Conservation (phyloP, 1,284 basidiomycete species). For the Cutaneotrichosporon cutaneum region DNA sequence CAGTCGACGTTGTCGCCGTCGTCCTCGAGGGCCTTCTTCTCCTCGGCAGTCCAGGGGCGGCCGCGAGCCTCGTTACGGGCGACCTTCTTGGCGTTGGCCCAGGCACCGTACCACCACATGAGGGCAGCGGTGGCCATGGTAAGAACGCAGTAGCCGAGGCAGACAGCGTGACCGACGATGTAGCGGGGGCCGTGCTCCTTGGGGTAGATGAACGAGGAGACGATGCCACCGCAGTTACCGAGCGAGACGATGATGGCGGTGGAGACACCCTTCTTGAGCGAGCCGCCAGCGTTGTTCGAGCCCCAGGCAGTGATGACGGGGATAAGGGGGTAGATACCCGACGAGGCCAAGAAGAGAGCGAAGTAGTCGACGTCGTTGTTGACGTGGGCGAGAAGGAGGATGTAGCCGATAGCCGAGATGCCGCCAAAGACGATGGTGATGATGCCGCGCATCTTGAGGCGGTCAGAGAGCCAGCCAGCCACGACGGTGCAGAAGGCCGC, state of each 20-base stretch:
- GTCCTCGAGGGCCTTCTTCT: slow-evolving; percentile 37
- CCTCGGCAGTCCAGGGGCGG: slow-evolving; percentile 38
- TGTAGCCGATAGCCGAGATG: slow-evolving; percentile 37
- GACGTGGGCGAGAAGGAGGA: slow-evolving; percentile 34
- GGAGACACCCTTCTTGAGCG: slow-evolving; percentile 59
- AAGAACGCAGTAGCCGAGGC: slow-evolving; percentile 35
- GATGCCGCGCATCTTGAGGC: slow-evolving; percentile 40
- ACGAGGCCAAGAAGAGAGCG: slow-evolving; percentile 59
- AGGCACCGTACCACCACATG: slow-evolving; percentile 31
- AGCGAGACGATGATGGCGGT: slow-evolving; percentile 61
- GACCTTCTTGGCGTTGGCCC: slow-evolving; percentile 32
- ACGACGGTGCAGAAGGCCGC: slow-evolving; percentile 44
- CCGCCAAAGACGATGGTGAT: slow-evolving; percentile 45
- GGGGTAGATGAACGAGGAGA: slow-evolving; percentile 56
- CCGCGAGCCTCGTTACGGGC: slow-evolving; percentile 32
- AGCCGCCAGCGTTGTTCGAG: slow-evolving; percentile 61
- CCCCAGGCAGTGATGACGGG: slow-evolving; percentile 61
- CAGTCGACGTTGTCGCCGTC: slow-evolving; percentile 41
- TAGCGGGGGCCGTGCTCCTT: slow-evolving; percentile 30
- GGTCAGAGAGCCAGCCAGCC: slow-evolving; percentile 47
- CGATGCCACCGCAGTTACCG: slow-evolving; percentile 60
- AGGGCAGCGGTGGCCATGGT: slow-evolving; percentile 26
- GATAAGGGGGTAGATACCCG: slow-evolving; percentile 61
- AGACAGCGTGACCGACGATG: slow-evolving; percentile 38
- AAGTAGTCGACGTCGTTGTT: slow-evolving; percentile 57